These are phyloP conservation scores for Cyberlindnera meyerae DNA, from an alignment of 805 yeast species.

Conservation along the genomic window DNA sequence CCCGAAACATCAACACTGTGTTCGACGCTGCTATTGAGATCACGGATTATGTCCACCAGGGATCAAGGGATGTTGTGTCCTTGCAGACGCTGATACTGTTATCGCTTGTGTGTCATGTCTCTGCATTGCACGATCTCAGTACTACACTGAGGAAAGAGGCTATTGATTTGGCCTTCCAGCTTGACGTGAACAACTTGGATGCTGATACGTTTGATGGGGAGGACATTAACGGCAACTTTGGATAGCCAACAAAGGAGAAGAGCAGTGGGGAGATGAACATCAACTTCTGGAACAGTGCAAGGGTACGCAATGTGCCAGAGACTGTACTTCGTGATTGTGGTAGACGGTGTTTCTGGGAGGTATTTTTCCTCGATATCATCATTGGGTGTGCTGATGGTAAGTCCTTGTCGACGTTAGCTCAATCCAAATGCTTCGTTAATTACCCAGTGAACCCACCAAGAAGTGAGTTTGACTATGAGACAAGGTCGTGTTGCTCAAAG, in stretches of 20 bases:
- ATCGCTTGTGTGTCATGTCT: constrained; percentile 43
- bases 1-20: constrained; percentile 37
- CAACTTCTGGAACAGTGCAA: constrained; percentile 21
- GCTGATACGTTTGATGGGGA: constrained; percentile 18
- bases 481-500: constrained; percentile 41
- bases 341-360: constrained; percentile 48
- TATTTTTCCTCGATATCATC: constrained; percentile 46
- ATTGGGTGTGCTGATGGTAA: constrained; percentile 52
- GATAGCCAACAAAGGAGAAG: background rate
- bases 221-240: constrained; percentile 23
- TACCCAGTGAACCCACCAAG: constrained; percentile 36
- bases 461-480: constrained; percentile 40
- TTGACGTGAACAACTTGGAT: constrained; percentile 39
- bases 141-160: constrained; percentile 38
- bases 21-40: constrained; percentile 33
- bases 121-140: constrained; percentile 46
- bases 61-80: constrained; percentile 36
- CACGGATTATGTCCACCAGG: constrained; percentile 25
- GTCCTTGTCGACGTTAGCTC: constrained; percentile 36
- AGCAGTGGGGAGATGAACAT: constrained; percentile 19
- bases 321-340: constrained; percentile 26
- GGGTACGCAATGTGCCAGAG: constrained; percentile 21
- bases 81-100: constrained; percentile 38
- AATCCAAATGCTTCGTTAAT: constrained; percentile 30
- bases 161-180: constrained; percentile 32